A percentile compares a stretch with the other conserved stretches of the same genome.
Evolutionary conservation across 2,329 filamentous ascomycete species (phyloP).

Genomic region (Dichotomopilus funicola): DNA sequence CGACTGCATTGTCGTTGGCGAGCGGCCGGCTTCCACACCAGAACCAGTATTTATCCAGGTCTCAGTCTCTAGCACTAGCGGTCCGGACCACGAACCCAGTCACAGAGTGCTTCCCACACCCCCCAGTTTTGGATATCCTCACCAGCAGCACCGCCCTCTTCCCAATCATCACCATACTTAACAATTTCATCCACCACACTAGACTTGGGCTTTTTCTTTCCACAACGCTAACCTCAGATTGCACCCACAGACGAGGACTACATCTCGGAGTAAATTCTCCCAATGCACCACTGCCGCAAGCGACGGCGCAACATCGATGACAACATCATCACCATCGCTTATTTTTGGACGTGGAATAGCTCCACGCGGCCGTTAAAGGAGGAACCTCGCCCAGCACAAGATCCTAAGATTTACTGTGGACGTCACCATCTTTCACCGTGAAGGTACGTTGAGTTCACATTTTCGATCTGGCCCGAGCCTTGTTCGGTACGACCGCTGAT

Average conservation of each 20-base stretch:
- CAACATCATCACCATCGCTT: too few relatives aligned
- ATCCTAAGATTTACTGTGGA: too few relatives aligned
- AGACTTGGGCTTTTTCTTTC: background rate
- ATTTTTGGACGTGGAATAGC: too few relatives aligned
- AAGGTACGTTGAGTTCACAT: too few relatives aligned
- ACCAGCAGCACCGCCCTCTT: background rate
- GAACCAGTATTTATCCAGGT: background rate
- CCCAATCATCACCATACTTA: background rate
- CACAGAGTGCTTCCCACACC: background rate
- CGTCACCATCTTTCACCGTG: too few relatives aligned
- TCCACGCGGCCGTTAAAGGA: too few relatives aligned
- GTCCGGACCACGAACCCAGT: background rate
- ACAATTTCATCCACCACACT: too few relatives aligned
- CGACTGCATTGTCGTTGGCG: slow-evolving; percentile 10
- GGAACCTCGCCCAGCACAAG: too few relatives aligned
- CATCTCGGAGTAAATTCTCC: slow-evolving; percentile 7
- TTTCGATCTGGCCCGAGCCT: too few relatives aligned
- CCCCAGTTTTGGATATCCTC: slow-evolving; percentile 5
- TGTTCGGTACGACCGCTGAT: too few relatives aligned
- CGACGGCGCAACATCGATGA: background rate
- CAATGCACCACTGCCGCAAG: background rate
- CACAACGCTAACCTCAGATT: slow-evolving; percentile 6
- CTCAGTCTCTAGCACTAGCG: background rate
- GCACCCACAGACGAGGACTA: slow-evolving; percentile 5
- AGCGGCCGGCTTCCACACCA: background rate